Base-by-base conservation (phyloP, 768 basidiomycete species). In the Tephrocybe rancida region DNA sequence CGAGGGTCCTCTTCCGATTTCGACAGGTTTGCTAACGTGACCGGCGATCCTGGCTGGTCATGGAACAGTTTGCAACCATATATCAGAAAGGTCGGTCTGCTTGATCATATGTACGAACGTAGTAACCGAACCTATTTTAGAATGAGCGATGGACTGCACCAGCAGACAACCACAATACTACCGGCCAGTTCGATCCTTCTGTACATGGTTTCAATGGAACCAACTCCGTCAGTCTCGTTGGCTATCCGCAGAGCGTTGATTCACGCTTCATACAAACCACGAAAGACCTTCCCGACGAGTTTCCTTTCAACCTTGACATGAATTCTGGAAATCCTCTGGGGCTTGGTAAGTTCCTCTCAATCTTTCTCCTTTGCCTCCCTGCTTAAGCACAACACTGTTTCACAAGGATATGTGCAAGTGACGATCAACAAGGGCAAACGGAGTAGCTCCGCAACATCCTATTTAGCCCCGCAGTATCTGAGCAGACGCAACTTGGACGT, bases 151-250 rank as follows among this genome's bases (percentile, higher is more conserved):
- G 39, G 39, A 41, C 39, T 41, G 21, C 18, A 6, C 66, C 70
- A 3, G 58, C 60, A 3, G 67, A 68, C 44, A 26, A 60, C 39
- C 68, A 65, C 48, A 60, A 66, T 45, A 66, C 58, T 22, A 57
- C 64, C 2, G 67, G 68, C 11, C 55, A 71, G 44, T 65, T 64
- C 47, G 58, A 64, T 32, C 68, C 72, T n/a, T 26, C 52, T 2
- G 51, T 67, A 13, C 70, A 71, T 52, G 60, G 65, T 21, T 61
- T 56, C 32, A 43, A 53, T 18, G 69, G 70, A 2, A 55, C 54
- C 13, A 61, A 35, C 44, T 46, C 42, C 11, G 63, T 69, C 43
- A 61, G 61, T 38, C 60, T 68, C 21, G 53, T 62, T 26, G 63
- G 66, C 0, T 59, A 50, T 24, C 32, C 60, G 9, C 30, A 47